These are phyloP conservation scores for Lachancea thermotolerans DNA, from an alignment of 805 yeast genomes.

Conservation along the genomic window DNA sequence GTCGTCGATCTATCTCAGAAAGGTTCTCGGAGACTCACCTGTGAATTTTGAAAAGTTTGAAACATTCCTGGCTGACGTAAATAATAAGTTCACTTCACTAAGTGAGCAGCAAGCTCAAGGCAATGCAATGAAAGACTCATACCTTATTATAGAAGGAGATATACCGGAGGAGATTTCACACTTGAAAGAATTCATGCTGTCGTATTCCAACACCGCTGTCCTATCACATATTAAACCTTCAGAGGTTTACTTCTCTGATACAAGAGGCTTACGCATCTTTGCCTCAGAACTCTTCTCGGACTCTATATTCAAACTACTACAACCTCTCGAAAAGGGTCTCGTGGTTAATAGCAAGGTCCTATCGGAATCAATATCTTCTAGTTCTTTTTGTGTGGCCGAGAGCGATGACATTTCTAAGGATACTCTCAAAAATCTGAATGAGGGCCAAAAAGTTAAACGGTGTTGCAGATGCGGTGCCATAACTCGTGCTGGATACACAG, in stretches of 20 bases:
- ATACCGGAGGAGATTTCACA: constrained; percentile 40
- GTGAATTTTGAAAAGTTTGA: constrained; percentile 52
- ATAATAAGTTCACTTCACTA: constrained; percentile 24
- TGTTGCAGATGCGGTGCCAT: constrained; percentile 52
- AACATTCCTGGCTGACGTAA: constrained; percentile 54
- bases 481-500: constrained; percentile 33
- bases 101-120: constrained; percentile 23
- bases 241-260: constrained; percentile 27
- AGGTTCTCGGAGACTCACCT: constrained; percentile 39
- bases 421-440: constrained; percentile 16
- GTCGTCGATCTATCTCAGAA: constrained; percentile 27
- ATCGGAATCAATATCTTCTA: constrained; percentile 15
- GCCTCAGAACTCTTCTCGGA: constrained; percentile 27
- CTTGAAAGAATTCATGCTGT: constrained; percentile 24
- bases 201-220: constrained; percentile 24
- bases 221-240: constrained; percentile 27
- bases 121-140: constrained; percentile 23
- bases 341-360: constrained; percentile 42
- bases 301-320: constrained; percentile 33
- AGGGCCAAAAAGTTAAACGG: constrained; percentile 30
- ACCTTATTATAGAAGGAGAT: constrained; percentile 54
- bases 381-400: constrained; percentile 31
- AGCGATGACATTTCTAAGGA: constrained; percentile 32
- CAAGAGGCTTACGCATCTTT: constrained; percentile 27
- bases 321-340: constrained; percentile 28